phyloP scores from a whole-genome alignment of 2,329 filamentous ascomycete species.

The Aspergillus persii region DNA sequence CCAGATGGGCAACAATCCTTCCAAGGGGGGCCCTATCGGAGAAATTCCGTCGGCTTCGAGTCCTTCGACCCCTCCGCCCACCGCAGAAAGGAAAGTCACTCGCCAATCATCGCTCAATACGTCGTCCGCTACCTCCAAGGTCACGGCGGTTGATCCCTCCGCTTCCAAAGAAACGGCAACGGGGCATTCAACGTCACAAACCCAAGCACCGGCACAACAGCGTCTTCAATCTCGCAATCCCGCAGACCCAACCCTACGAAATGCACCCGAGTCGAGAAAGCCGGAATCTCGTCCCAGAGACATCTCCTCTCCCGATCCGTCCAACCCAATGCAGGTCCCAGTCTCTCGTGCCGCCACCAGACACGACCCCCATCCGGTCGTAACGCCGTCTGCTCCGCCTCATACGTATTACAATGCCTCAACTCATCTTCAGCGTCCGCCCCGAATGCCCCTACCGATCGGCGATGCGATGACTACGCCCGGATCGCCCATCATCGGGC shows the following conservation, averaged over 20 bases:
- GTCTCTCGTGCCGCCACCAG: conserved; percentile 28
- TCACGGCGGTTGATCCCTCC: conserved; percentile 43
- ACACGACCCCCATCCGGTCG: conserved; percentile 28
- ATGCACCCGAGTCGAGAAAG: conserved; percentile 10
- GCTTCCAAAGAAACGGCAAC: conserved; percentile 44
- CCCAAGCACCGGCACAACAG: conserved; percentile 38
- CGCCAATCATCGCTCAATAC: conserved; percentile 43
- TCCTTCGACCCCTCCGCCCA: conserved; percentile 23
- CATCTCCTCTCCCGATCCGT: conserved; percentile 31
- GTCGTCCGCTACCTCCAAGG: conserved; percentile 36
- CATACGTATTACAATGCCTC: conserved; percentile 46
- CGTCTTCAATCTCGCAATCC: conserved; percentile 40
- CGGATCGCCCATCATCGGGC: conserved; percentile 81
- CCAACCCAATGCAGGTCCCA: conserved; percentile 42
- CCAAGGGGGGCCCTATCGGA: conserved; percentile 40
- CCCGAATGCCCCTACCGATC: conserved; percentile 86
- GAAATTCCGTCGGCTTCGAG: conserved; percentile 28
- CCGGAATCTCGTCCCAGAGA: conserved; percentile 24
- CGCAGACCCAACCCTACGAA: neutral
- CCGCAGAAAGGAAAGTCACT: conserved; percentile 39
- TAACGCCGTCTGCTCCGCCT: conserved; percentile 44
- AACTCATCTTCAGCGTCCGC: conserved; percentile 58
- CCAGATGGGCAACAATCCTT: conserved; percentile 51
- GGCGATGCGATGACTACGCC: conserved; percentile 87
- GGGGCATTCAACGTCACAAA: conserved; percentile 36